Evolutionary conservation across 176 grass and related monocot species (phyloP), one percentile per base, ranked within the genome.

Genomic region (Aegilops bicornis): DNA sequence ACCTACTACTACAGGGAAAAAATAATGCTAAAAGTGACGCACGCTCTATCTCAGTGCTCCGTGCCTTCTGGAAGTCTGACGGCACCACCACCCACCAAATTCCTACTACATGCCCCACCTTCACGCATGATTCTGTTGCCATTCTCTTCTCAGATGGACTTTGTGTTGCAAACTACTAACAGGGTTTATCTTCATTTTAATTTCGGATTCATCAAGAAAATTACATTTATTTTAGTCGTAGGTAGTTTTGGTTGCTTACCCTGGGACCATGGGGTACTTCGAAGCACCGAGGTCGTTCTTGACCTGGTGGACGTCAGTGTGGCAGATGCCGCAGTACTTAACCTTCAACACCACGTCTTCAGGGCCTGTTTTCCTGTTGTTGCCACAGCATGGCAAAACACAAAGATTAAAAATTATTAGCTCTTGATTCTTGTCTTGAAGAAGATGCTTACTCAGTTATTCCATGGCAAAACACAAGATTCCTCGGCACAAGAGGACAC

Each of bases 261-360:
- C 97, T 37, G 97, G 97, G 10, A 98, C 97, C 97, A 98, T 98
- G 43, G 97, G 97, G 45, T 98, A 98, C 25, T 98, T 98, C 0
- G 97, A 98, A 60, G 91, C 90, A 25, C 94, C 94, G 8, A 98
- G 90, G 10, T 98, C 84, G 85, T 98, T 98, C 92, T 92, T 96
- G 79, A 87, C 59, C 86, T 98, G 94, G 86, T 98, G 97, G 78
- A 98, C 76, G 60, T 98, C 97, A 1, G 97, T 98, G 72, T 98
- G 97, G 87, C 97, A 98, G 74, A 98, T 83, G 10, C 97, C 97
- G 42, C 97, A 98, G 22, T 89, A 98, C 16, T 91, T 27, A 64
- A 98, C 94, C 90, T 96, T 98, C 59, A 98, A 29, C 82, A 94
- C 85, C 87, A 99, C 94, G 64, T 99, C 97, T 79, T 96, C 85